Conservation (phyloP, 2,329 filamentous ascomycete genomes). For the Claviceps digitariae region DNA sequence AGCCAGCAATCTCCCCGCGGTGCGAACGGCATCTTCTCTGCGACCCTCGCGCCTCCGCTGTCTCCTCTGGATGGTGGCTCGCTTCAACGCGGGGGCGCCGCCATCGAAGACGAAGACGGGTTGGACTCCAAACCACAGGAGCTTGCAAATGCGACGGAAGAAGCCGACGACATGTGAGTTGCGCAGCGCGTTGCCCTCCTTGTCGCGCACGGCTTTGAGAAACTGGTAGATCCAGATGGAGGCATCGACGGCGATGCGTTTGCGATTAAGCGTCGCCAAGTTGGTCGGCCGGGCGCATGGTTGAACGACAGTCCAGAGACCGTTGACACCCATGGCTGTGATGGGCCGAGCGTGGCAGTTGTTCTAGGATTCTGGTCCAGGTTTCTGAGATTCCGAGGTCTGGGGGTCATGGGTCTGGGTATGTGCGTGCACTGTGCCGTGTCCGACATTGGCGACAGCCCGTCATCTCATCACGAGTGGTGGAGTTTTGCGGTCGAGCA, state of each 20-base stretch:
- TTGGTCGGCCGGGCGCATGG: slow-evolving; percentile 93
- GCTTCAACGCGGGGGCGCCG: slow-evolving; percentile 78
- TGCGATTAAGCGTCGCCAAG: slow-evolving; percentile 89
- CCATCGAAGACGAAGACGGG: slow-evolving; percentile 98
- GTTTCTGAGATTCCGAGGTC: not conserved
- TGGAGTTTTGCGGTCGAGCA: not conserved
- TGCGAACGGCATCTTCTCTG: slow-evolving; percentile 82
- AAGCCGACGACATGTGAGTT: slow-evolving; percentile 96
- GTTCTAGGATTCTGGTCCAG: not conserved
- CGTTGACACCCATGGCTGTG: slow-evolving; percentile 82
- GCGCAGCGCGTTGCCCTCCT: slow-evolving; percentile 90
- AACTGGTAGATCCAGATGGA: slow-evolving; percentile 99
- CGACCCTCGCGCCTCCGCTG: slow-evolving; percentile 74
- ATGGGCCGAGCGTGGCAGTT: not conserved
- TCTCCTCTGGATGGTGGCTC: slow-evolving; percentile 72
- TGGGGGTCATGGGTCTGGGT: not conserved
- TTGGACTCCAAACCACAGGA: slow-evolving; percentile 90
- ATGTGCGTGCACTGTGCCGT: not conserved
- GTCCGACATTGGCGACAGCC: not conserved
- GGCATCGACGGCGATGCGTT: slow-evolving; percentile 91
- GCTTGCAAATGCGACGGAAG: slow-evolving; percentile 95
- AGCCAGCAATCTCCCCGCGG: slow-evolving; percentile 80
- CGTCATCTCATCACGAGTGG: not conserved
- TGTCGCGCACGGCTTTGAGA: slow-evolving; percentile 94
- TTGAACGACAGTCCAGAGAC: slow-evolving; percentile 91